Evolutionary conservation across 2,329 filamentous ascomycete genomes (phyloP).

Genomic region (Fusarium pininemorale): DNA sequence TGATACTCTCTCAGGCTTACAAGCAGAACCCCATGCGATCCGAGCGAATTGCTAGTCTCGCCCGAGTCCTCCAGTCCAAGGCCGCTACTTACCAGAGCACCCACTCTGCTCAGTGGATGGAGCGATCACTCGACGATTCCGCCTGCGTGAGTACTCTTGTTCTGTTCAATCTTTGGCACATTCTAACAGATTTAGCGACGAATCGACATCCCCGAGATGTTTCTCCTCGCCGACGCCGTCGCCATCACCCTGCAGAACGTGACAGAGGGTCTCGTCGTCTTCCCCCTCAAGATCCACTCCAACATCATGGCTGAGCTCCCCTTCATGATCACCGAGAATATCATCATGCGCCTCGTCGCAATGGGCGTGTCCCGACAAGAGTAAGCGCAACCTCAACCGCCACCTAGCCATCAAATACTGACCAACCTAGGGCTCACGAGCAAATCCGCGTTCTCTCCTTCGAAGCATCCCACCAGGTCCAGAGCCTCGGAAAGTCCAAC

Average conservation of each 20-base stretch:
- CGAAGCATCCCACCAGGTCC: constrained; percentile 25
- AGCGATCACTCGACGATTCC: constrained; percentile 21
- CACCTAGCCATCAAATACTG: rapidly evolving
- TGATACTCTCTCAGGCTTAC: neutral
- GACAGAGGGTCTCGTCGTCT: constrained; percentile 34
- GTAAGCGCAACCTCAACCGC: rapidly evolving
- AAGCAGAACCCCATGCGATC: constrained; percentile 30
- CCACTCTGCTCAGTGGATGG: constrained; percentile 19
- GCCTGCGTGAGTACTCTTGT: neutral
- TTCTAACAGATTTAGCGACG: neutral
- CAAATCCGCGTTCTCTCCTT: constrained; percentile 32
- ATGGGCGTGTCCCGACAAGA: constrained; percentile 31
- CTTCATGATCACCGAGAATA: constrained; percentile 33
- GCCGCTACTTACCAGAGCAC: constrained; percentile 14
- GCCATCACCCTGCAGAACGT: constrained; percentile 26
- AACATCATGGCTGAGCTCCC: constrained; percentile 22
- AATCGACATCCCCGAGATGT: constrained; percentile 32
- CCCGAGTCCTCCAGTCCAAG: constrained; percentile 15
- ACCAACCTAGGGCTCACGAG: constrained; percentile 17
- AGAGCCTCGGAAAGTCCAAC: constrained; percentile 30
- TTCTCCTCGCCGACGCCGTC: constrained; percentile 29
- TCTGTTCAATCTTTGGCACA: too few species aligned
- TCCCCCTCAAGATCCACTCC: constrained; percentile 15
- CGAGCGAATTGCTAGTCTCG: constrained; percentile 12
- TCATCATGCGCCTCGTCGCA: constrained; percentile 31